phyloP scores from a whole-genome alignment of 345 rosid genomes.

The Boechera divaricarpa region DNA sequence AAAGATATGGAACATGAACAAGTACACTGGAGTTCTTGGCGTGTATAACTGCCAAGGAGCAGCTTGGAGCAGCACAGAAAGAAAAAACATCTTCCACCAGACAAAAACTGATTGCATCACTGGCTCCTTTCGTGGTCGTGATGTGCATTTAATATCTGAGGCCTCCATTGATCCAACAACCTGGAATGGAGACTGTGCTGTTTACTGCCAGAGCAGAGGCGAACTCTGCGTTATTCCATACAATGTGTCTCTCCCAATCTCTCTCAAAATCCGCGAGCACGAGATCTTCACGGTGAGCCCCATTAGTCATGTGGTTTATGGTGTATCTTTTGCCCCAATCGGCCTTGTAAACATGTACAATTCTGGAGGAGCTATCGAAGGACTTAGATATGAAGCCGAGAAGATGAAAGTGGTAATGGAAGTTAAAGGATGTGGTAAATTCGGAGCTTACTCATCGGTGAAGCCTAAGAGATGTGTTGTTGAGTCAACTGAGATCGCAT shows the following conservation, averaged over 20 bases:
- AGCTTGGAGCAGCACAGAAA: conserved; percentile 76
- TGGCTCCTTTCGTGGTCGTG: conserved; percentile 64
- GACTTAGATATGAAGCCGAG: conserved; percentile 57
- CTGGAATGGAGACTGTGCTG: conserved; percentile 73
- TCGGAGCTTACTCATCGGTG: conserved; percentile 74
- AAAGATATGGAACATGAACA: conserved; percentile 99
- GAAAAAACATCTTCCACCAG: conserved; percentile 78
- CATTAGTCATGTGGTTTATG: conserved; percentile 55
- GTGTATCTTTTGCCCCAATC: conserved; percentile 71
- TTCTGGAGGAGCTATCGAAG: conserved; percentile 84
- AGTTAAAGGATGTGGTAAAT: conserved; percentile 78
- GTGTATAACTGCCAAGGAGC: conserved; percentile 99
- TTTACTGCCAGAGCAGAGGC: conserved; percentile 56
- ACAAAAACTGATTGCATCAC: conserved; percentile 59
- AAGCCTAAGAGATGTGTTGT: conserved; percentile 72
- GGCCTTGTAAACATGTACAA: conserved; percentile 89
- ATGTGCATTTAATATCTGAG: conserved; percentile 78
- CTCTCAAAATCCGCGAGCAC: conserved; percentile 77
- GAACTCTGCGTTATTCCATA: conserved; percentile 65
- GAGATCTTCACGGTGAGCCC: conserved; percentile 71
- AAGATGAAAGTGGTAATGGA: conserved; percentile 53
- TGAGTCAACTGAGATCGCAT: conserved; percentile 56
- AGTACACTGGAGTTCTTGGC: conserved; percentile 87
- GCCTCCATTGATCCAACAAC: conserved; percentile 59
- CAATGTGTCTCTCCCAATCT: conserved; percentile 71